Percentiles rank a stretch among this genome's conserved stretches.
Evolutionary conservation across 1,284 basidiomycete species (phyloP).

Genomic region (Tausonia pullulans): DNA sequence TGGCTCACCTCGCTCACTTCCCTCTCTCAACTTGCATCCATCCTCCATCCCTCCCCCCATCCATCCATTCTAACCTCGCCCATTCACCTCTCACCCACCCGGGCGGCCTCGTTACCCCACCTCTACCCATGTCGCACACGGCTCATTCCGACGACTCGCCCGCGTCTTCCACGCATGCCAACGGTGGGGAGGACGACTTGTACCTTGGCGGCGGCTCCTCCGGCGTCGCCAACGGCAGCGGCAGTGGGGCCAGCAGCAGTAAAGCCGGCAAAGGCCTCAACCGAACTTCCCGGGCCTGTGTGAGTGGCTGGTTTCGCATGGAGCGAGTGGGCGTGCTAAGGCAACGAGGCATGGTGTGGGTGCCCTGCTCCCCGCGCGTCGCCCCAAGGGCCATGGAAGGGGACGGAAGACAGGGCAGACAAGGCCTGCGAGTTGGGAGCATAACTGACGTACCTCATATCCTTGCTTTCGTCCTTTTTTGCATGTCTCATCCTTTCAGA

Average conservation of each 20-base stretch:
- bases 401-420: neutral
- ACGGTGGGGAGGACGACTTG: neutral
- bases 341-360: neutral
- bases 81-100: neutral
- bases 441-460: neutral
- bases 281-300: slow-evolving; percentile 11
- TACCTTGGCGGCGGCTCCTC: neutral
- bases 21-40: no score
- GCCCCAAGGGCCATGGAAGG: neutral
- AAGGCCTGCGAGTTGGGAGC: neutral
- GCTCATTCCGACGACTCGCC: neutral
- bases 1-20: no score
- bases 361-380: neutral
- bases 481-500: neutral
- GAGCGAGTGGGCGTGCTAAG: no score
- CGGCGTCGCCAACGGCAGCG: neutral
- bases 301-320: neutral
- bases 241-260: neutral
- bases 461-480: neutral
- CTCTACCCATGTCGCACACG: neutral
- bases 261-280: slow-evolving; percentile 5
- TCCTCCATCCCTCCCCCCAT: no score
- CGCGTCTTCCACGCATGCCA: neutral
- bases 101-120: neutral
- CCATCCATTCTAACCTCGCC: no score